phyloP scores from a whole-genome alignment of 2,329 filamentous ascomycete species.

The Fusarium concolor region DNA sequence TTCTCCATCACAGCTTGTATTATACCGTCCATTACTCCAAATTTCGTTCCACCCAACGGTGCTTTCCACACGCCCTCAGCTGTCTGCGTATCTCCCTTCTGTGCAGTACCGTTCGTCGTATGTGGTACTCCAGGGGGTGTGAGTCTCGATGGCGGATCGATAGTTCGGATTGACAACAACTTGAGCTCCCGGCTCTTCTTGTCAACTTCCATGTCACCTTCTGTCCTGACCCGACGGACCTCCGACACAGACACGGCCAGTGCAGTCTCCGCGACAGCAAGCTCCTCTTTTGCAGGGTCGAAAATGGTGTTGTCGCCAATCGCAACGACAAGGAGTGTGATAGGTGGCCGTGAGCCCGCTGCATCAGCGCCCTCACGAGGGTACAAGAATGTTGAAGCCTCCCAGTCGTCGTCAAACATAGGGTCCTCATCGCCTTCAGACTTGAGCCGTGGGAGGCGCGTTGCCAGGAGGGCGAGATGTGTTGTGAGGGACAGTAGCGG shows the following conservation, averaged over 20 bases:
- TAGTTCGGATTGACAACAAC: constrained; percentile 75
- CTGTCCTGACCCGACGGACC: constrained; percentile 40
- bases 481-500: constrained; percentile 92
- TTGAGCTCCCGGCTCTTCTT: constrained; percentile 60
- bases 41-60: constrained; percentile 84
- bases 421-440: constrained; percentile 96
- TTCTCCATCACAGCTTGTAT: constrained; percentile 80
- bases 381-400: constrained; percentile 82
- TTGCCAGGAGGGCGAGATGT: constrained; percentile 90
- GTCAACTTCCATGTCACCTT: constrained; percentile 57
- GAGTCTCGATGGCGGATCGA: constrained; percentile 79
- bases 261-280: constrained; percentile 90
- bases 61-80: constrained; percentile 86
- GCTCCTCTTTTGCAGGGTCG: constrained; percentile 90
- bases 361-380: constrained; percentile 57
- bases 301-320: constrained; percentile 92
- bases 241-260: constrained; percentile 84
- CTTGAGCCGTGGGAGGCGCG: constrained; percentile 83
- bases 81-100: constrained; percentile 62
- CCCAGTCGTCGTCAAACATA: constrained; percentile 98
- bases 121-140: constrained; percentile 78
- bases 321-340: constrained; percentile 90
- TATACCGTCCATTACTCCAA: constrained; percentile 77
- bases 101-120: constrained; percentile 59
- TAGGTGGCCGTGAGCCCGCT: constrained; percentile 72